These are phyloP conservation scores for Acacia confusa DNA, from an alignment of 306 rosid genomes.

Conservation along the genomic window DNA sequence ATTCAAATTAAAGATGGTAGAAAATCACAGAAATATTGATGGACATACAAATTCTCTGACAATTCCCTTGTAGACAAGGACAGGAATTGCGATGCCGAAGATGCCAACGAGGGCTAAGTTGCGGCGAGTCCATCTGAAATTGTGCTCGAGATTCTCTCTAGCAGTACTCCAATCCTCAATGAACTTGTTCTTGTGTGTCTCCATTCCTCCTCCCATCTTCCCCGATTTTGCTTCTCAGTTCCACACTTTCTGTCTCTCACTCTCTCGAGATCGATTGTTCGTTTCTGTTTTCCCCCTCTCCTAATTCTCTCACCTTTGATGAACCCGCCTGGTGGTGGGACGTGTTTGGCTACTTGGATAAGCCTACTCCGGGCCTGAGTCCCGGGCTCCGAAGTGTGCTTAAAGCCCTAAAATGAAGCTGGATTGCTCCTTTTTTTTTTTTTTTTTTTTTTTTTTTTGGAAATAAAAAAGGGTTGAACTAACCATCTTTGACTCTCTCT, in stretches of 20 bases:
- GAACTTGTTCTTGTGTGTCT: conserved; percentile 76
- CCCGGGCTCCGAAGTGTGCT: neutral
- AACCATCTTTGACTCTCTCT: too few species aligned
- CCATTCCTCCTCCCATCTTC: conserved; percentile 98
- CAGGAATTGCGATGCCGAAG: conserved; percentile 86
- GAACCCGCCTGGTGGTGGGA: neutral
- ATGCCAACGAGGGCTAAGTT: conserved; percentile 77
- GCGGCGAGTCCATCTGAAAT: conserved; percentile 98
- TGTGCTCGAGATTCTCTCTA: conserved; percentile 81
- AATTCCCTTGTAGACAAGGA: conserved; percentile 75
- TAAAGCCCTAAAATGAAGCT: neutral
- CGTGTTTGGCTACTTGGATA: neutral
- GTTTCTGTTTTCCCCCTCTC: neutral
- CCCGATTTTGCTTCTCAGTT: neutral
- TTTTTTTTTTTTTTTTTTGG: too few species aligned
- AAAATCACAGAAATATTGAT: neutral
- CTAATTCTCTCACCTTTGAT: neutral
- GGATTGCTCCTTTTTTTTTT: neutral
- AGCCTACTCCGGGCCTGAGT: neutral
- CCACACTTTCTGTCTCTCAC: neutral
- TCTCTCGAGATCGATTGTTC: neutral
- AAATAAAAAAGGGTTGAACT: too few species aligned
- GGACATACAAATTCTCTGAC: conserved; percentile 73
- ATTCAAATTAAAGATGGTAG: neutral
- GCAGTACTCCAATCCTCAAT: conserved; percentile 91